A percentile compares a stretch with the other conserved stretches of the same genome.
phyloP scores from a whole-genome alignment of 306 rosid genomes.

The Quercus aquifolioides region DNA sequence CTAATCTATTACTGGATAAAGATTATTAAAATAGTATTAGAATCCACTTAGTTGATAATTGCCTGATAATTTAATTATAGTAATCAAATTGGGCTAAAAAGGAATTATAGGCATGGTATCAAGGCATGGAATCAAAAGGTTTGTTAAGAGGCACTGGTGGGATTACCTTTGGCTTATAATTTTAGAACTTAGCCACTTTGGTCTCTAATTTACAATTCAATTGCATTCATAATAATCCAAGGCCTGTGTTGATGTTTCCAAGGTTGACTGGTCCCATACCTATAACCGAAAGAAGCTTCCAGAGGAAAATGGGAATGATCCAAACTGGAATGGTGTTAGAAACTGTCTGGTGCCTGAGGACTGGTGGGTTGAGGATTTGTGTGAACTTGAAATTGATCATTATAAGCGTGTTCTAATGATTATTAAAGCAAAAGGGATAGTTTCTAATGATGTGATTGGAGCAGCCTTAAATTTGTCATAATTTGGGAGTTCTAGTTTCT shows the following conservation, averaged over 20 bases:
- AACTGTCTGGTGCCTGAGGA: conserved; percentile 73
- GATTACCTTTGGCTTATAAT: not conserved
- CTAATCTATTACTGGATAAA: too few relatives aligned
- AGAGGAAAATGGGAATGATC: conserved; percentile 68
- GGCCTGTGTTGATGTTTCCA: conserved; percentile 75
- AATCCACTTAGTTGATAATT: not conserved
- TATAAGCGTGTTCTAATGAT: conserved; percentile 54
- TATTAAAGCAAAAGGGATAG: conserved; percentile 49
- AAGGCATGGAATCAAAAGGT: conserved; percentile 39
- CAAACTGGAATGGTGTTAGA: conserved; percentile 55
- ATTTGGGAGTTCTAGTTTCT: not conserved
- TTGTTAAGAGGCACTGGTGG: not conserved
- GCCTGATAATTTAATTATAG: not conserved
- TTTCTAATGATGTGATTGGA: conserved; percentile 71
- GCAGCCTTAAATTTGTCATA: conserved; percentile 54
- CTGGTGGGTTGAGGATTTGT: conserved; percentile 97
- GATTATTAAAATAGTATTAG: not conserved
- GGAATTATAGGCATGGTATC: conserved; percentile 12
- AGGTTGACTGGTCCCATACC: conserved; percentile 91
- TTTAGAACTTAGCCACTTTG: not conserved
- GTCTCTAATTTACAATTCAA: not conserved
- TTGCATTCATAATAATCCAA: conserved; percentile 36
- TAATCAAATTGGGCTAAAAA: not conserved
- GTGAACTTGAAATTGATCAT: conserved; percentile 85
- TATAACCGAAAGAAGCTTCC: conserved; percentile 79